Conservation (phyloP, 495 filamentous ascomycete species). For the Penicillium samsonianum region DNA sequence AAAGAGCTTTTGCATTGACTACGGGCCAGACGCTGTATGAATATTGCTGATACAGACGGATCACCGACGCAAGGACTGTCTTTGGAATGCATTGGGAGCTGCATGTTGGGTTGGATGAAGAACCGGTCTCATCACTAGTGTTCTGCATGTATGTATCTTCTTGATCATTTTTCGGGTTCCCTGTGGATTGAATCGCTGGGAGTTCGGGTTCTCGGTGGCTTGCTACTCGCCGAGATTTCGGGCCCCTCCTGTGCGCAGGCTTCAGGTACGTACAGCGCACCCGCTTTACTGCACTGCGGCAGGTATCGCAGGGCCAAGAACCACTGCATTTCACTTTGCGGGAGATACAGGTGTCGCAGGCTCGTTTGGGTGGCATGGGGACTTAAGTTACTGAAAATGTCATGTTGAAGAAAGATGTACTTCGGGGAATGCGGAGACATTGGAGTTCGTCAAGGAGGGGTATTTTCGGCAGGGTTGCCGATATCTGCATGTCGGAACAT, state of each 20-base stretch:
- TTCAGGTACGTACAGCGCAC: conserved; percentile 34
- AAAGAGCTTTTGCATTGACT: conserved; percentile 23
- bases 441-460: neutral
- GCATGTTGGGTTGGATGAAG: neutral
- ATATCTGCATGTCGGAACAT: neutral
- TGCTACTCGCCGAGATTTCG: conserved; percentile 26
- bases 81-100: conserved; percentile 13
- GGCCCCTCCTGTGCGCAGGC: conserved; percentile 32
- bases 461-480: conserved; percentile 2
- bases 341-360: conserved; percentile 35
- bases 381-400: neutral
- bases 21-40: conserved; percentile 40
- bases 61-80: conserved; percentile 13
- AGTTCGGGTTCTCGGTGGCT: neutral
- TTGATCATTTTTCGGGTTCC: neutral
- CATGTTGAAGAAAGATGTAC: neutral
- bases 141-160: neutral
- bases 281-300: conserved; percentile 21
- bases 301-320: conserved; percentile 34
- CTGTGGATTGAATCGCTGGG: neutral
- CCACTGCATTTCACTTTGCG: conserved; percentile 39
- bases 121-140: no score
- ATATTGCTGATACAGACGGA: conserved; percentile 27
- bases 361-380: conserved; percentile 32
- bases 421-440: conserved; percentile 10